A percentile compares a stretch with the other conserved stretches of the same genome.
These are phyloP conservation scores for Saturnispora kantuleensis DNA, from an alignment of 805 yeast species.

Conservation along the genomic window DNA sequence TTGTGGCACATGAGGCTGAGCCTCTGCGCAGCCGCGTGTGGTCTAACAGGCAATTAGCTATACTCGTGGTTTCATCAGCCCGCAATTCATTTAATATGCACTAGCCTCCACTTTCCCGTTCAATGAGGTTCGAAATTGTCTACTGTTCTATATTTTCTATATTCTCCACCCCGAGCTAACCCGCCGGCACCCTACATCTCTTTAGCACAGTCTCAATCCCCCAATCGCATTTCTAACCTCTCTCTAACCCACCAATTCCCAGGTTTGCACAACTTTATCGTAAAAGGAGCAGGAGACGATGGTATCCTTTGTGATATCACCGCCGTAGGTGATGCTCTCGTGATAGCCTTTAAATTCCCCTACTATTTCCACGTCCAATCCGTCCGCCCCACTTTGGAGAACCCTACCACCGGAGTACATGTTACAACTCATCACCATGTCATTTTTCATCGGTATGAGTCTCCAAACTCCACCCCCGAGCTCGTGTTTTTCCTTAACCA, in stretches of 20 bases:
- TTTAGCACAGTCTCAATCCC: too few species aligned
- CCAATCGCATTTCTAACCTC: too few species aligned
- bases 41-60: too few species aligned
- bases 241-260: conserved; percentile 32
- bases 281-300: conserved; percentile 87
- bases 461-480: conserved; percentile 97
- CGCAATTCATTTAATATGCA: too few species aligned
- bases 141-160: too few species aligned
- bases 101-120: too few species aligned
- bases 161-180: too few species aligned
- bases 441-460: conserved; percentile 44
- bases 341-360: conserved; percentile 58
- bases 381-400: conserved; percentile 28
- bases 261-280: conserved; percentile 70
- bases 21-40: too few species aligned
- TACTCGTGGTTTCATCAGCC: too few species aligned
- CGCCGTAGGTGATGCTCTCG: conserved; percentile 92
- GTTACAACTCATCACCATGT: conserved; percentile 66
- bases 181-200: too few species aligned
- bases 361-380: conserved; percentile 22
- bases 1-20: too few species aligned
- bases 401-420: conserved; percentile 94
- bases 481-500: conserved; percentile 32
- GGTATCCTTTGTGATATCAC: conserved; percentile 61
- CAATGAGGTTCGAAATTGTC: too few species aligned